A percentile compares a stretch with the other conserved stretches of the same genome.
Evolutionary conservation across 805 yeast species (phyloP).

Genomic region (Saturnispora dispora): DNA sequence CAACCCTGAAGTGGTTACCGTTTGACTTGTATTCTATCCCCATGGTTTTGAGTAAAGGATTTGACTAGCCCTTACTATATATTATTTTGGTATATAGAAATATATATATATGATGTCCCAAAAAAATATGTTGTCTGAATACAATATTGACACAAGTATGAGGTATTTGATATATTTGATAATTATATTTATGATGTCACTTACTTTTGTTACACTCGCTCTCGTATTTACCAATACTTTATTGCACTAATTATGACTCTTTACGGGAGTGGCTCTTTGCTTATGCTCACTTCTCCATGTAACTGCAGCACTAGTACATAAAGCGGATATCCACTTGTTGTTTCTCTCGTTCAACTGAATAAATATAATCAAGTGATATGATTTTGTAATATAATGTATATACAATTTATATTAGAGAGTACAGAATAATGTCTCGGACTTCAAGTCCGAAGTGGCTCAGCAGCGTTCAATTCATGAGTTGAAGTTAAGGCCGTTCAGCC

Average conservation of each 20-base stretch:
- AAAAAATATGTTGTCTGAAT: too few relatives aligned
- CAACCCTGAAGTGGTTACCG: background rate
- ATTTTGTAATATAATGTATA: too few relatives aligned
- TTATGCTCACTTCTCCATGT: background rate
- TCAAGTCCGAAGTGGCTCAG: background rate
- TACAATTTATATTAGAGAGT: too few relatives aligned
- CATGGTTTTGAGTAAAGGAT: background rate
- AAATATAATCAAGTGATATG: background rate
- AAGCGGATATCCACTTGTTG: background rate
- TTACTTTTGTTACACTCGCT: background rate
- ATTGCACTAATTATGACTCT: background rate
- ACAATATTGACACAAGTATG: too few relatives aligned
- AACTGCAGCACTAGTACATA: background rate
- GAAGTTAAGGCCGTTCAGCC: conserved; percentile 20
- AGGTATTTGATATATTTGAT: too few relatives aligned
- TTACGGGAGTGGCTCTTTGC: background rate
- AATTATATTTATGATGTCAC: background rate
- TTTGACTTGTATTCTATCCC: background rate
- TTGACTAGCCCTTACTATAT: background rate
- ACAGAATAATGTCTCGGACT: background rate
- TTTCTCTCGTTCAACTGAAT: background rate
- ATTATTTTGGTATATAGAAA: too few relatives aligned
- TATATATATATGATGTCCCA: too few relatives aligned
- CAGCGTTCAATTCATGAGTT: background rate
- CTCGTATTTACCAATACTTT: background rate